phyloP scores from a whole-genome alignment of 352 stramenopile genomes.

The Pythium scleroteichum region DNA sequence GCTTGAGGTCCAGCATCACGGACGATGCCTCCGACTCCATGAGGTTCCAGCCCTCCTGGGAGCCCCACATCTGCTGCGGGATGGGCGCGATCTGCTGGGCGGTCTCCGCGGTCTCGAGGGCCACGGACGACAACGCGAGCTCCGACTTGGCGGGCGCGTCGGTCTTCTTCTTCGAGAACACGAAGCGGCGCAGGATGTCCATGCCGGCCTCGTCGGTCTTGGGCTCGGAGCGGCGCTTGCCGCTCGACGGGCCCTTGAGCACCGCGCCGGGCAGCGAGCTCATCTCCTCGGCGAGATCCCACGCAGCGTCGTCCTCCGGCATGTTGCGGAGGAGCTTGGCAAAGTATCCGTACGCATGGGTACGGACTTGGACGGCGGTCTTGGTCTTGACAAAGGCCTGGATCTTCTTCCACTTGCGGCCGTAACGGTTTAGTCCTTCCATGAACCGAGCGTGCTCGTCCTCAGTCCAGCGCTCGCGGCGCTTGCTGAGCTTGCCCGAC shows the following conservation, averaged over 20 bases:
- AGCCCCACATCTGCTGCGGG: slow-evolving; percentile 22
- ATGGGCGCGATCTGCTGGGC: slow-evolving; percentile 4
- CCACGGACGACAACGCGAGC: slow-evolving; percentile 10
- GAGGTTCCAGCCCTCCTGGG: slow-evolving; percentile 31
- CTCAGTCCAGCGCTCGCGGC: slow-evolving; percentile 80
- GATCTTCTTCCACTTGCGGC: slow-evolving; percentile 89
- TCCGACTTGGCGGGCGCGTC: slow-evolving; percentile 20
- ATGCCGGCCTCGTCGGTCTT: slow-evolving; percentile 85
- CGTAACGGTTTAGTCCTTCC: slow-evolving; percentile 83
- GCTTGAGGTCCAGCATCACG: slow-evolving; percentile 40
- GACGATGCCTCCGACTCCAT: slow-evolving; percentile 38
- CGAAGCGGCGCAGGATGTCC: slow-evolving; percentile 80
- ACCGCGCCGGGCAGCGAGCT: slow-evolving; percentile 73
- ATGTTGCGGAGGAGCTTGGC: slow-evolving; percentile 85
- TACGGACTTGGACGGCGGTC: slow-evolving; percentile 82
- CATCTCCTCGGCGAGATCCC: slow-evolving; percentile 80
- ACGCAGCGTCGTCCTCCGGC: slow-evolving; percentile 81
- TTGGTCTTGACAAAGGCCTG: slow-evolving; percentile 86
- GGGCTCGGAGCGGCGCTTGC: slow-evolving; percentile 77
- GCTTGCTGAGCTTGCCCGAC: slow-evolving; percentile 64
- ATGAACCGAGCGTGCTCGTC: slow-evolving; percentile 85
- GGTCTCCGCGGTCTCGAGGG: slow-evolving; percentile 8
- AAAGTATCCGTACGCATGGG: slow-evolving; percentile 88
- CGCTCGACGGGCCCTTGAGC: slow-evolving; percentile 71
- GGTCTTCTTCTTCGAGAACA: slow-evolving; percentile 73